phyloP scores from a whole-genome alignment of 108 stramenopile species.

The Nannochloropsis granulata region DNA sequence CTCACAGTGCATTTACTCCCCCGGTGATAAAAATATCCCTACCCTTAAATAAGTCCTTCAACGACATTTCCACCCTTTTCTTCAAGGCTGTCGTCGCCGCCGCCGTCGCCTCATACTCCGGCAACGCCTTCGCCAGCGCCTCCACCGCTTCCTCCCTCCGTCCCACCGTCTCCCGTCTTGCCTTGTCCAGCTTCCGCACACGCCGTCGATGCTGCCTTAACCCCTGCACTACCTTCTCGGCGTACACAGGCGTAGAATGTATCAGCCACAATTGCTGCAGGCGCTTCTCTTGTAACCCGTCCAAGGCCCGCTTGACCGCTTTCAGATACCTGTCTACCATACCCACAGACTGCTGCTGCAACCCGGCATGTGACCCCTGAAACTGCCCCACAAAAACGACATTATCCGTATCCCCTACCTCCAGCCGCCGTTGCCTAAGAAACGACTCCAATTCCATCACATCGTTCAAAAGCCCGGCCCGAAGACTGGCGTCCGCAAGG shows the following conservation, averaged over 20 bases:
- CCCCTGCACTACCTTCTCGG: not conserved
- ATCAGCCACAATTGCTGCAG: not conserved
- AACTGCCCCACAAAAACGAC: not conserved
- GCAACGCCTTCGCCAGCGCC: not conserved
- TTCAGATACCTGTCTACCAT: not conserved
- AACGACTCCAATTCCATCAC: not conserved
- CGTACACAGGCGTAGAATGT: not conserved
- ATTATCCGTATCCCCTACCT: not conserved
- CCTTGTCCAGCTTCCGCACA: not conserved
- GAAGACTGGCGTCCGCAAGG: not conserved
- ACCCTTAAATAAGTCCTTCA: conserved; percentile 22
- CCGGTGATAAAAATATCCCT: conserved; percentile 5
- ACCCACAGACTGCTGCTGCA: not conserved
- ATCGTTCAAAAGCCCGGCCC: not conserved
- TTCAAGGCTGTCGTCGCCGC: not conserved
- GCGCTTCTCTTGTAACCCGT: not conserved
- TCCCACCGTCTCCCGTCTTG: not conserved
- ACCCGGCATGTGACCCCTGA: not conserved
- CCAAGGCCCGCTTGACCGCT: not conserved
- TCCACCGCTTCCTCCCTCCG: not conserved
- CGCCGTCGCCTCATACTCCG: not conserved
- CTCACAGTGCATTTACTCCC: not conserved
- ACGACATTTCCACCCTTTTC: not conserved
- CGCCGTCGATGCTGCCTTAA: not conserved
- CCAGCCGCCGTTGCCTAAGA: not conserved